Percentiles rank a stretch among this genome's conserved stretches.
phyloP scores from a whole-genome alignment of 139 green algal genomes.

The Trebouxia sp. region DNA sequence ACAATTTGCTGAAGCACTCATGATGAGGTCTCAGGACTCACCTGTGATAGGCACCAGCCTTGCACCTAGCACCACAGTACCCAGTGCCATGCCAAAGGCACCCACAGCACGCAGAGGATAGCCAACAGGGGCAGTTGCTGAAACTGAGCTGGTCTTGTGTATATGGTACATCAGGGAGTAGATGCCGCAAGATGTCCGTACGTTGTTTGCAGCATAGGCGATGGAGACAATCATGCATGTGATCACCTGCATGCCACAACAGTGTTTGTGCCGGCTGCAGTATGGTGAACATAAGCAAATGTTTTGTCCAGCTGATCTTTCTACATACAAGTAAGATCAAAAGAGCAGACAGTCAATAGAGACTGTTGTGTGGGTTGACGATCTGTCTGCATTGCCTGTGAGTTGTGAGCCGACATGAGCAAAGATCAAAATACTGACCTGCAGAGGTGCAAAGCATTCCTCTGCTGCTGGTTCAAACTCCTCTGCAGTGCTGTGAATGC shows the following conservation, averaged over 20 bases:
- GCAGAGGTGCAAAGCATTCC: not conserved
- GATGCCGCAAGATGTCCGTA: not conserved
- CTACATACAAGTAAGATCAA: too few species aligned
- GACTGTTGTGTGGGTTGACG: too few species aligned
- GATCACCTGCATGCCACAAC: not conserved
- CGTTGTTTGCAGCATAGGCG: not conserved
- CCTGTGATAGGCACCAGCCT: constrained; percentile 5
- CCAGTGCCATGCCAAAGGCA: not conserved
- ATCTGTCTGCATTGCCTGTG: too few species aligned
- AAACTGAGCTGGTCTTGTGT: not conserved
- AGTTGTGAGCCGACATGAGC: too few species aligned
- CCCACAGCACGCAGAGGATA: not conserved
- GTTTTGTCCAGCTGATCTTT: too few species aligned
- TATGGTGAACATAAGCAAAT: too few species aligned
- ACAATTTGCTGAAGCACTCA: too few species aligned
- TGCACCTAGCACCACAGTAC: not conserved
- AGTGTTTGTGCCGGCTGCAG: too few species aligned
- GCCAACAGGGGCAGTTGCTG: not conserved
- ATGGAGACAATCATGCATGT: not conserved
- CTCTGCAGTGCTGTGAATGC: constrained; percentile 20
- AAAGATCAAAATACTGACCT: not conserved
- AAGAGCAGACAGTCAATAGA: too few species aligned
- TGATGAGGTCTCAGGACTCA: too few species aligned
- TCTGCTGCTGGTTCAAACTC: constrained; percentile 9
- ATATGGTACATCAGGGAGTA: not conserved